Percentiles rank a stretch among this genome's conserved stretches.
Conservation (phyloP, 768 basidiomycete genomes). For the Serendipita sp. region DNA sequence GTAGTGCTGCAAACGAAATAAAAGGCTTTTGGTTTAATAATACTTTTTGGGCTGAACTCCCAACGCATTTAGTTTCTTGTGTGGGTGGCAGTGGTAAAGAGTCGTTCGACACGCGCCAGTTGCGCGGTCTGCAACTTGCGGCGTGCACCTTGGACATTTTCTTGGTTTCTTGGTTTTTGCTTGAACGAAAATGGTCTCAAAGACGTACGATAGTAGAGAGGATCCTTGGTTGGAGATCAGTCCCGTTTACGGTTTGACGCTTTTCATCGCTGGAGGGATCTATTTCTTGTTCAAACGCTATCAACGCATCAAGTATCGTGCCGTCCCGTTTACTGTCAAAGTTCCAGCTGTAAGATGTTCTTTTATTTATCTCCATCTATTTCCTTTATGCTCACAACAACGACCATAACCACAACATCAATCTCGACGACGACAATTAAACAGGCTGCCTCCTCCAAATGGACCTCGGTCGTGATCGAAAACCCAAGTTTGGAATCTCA, state of each 20-base stretch:
- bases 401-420: constrained; percentile 4
- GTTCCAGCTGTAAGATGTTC: constrained; percentile 35
- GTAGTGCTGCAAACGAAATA: too few species aligned
- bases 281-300: constrained; percentile 64
- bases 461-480: constrained; percentile 35
- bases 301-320: constrained; percentile 54
- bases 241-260: constrained; percentile 39
- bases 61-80: not conserved
- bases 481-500: constrained; percentile 55
- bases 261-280: constrained; percentile 64
- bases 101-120: not conserved
- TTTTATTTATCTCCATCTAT: constrained; percentile 13
- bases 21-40: too few species aligned
- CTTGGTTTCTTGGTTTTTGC: not conserved
- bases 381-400: not conserved
- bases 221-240: not conserved
- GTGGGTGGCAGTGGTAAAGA: not conserved
- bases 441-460: constrained; percentile 45
- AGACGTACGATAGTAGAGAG: not conserved
- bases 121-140: not conserved
- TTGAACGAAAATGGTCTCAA: not conserved
- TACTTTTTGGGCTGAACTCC: too few species aligned
- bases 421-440: constrained; percentile 13
- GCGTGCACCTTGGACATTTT: not conserved
- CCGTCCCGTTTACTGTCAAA: constrained; percentile 46